Evolutionary conservation across 176 grass and related monocot genomes (phyloP).

Genomic region (Avena eriantha): DNA sequence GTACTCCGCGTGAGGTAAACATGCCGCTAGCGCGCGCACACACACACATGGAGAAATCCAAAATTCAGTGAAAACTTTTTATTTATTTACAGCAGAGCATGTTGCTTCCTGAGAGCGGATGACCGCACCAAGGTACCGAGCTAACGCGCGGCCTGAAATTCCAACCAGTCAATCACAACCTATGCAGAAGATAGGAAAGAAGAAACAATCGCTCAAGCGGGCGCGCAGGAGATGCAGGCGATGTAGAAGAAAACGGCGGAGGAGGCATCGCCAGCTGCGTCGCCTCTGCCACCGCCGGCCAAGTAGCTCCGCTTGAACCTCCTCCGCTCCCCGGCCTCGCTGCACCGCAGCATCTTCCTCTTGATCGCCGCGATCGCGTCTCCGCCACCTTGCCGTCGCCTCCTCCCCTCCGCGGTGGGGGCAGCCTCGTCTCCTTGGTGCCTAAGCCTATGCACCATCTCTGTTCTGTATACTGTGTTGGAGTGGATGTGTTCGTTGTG

Average conservation of each 20-base stretch:
- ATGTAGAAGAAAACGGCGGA: slow-evolving; percentile 58
- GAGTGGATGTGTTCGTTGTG: neutral
- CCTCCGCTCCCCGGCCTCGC: slow-evolving; percentile 19
- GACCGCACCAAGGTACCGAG: neutral
- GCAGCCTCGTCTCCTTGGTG: neutral
- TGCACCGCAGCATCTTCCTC: slow-evolving; percentile 50
- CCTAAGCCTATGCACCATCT: slow-evolving; percentile 37
- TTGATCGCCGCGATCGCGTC: slow-evolving; percentile 50
- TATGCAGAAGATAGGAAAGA: neutral
- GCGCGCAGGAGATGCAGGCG: slow-evolving; percentile 50
- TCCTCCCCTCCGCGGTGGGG: neutral
- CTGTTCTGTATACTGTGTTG: neutral
- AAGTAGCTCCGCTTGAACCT: slow-evolving; percentile 63
- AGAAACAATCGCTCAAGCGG: neutral
- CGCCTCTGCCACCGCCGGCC: slow-evolving; percentile 13
- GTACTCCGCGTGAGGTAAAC: neutral
- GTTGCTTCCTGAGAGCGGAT: slow-evolving; percentile 21
- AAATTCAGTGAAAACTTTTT: neutral
- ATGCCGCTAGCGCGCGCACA: neutral
- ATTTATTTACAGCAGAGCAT: neutral
- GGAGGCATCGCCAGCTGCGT: slow-evolving; percentile 12
- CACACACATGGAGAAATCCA: neutral
- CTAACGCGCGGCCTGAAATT: neutral
- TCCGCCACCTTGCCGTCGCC: neutral
- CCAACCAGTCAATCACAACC: neutral